Percentiles rank a stretch among this genome's conserved stretches.
Evolutionary conservation across 2,329 filamentous ascomycete species (phyloP).

Genomic region (Aspergillus melleus): DNA sequence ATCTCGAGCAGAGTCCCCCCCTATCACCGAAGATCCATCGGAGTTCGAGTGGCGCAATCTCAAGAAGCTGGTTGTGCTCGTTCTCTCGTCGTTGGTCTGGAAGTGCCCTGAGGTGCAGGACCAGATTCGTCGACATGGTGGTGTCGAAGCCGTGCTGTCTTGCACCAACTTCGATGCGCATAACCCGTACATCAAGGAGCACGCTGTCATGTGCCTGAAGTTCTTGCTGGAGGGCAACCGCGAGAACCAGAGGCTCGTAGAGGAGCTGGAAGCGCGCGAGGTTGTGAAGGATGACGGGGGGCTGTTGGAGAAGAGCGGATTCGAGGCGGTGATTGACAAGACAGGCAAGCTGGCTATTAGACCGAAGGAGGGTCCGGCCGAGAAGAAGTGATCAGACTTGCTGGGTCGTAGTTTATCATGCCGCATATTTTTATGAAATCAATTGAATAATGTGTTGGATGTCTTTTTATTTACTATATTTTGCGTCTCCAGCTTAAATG

Average conservation of each 20-base stretch:
- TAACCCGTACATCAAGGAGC: constrained; percentile 91
- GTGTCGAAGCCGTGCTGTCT: constrained; percentile 82
- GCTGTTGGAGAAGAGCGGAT: constrained; percentile 42
- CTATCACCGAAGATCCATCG: constrained; percentile 61
- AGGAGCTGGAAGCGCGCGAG: constrained; percentile 48
- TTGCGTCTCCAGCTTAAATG: background rate
- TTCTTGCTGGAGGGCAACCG: constrained; percentile 58
- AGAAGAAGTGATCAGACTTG: background rate
- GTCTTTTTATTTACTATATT: background rate
- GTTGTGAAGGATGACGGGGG: constrained; percentile 43
- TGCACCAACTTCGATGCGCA: constrained; percentile 90
- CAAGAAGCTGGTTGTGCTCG: constrained; percentile 89
- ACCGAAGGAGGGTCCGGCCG: constrained; percentile 28
- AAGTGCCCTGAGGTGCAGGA: constrained; percentile 82
- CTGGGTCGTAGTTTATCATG: background rate
- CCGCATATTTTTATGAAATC: background rate
- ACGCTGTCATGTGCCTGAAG: constrained; percentile 84
- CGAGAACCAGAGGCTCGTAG: constrained; percentile 56
- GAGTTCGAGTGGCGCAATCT: constrained; percentile 77
- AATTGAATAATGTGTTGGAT: background rate
- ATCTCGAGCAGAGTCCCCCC: constrained; percentile 47
- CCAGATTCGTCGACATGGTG: constrained; percentile 81
- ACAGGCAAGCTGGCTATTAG: constrained; percentile 44
- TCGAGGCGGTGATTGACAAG: constrained; percentile 45
- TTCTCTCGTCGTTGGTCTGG: constrained; percentile 85